Evolutionary conservation across 257 asterid species (phyloP).

Genomic region (Ilex aquifolium): DNA sequence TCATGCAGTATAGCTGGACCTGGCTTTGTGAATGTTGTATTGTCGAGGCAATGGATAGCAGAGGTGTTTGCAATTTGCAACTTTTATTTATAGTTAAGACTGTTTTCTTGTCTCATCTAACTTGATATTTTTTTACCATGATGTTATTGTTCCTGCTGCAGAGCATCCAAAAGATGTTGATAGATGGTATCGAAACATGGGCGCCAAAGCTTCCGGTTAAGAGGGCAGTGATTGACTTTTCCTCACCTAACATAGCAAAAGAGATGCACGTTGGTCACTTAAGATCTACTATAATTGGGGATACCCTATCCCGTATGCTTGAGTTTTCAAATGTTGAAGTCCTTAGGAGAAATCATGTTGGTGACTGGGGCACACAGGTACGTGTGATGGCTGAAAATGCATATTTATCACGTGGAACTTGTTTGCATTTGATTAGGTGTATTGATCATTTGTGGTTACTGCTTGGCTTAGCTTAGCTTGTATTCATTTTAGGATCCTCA

Average conservation of each 20-base stretch:
- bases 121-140: neutral
- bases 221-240: slow-evolving; percentile 83
- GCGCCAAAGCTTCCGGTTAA: slow-evolving; percentile 77
- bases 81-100: neutral
- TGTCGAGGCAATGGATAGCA: slow-evolving; percentile 81
- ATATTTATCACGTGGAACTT: neutral
- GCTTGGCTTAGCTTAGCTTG: neutral
- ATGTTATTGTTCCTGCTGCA: slow-evolving; percentile 28
- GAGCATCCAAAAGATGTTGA: slow-evolving; percentile 80
- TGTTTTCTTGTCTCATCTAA: neutral
- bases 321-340: slow-evolving; percentile 86
- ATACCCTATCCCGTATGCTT: slow-evolving; percentile 88
- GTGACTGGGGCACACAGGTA: slow-evolving; percentile 99
- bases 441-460: neutral
- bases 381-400: neutral
- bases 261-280: slow-evolving; percentile 99
- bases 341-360: slow-evolving; percentile 89
- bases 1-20: slow-evolving; percentile 75
- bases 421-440: neutral
- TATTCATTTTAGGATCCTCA: neutral
- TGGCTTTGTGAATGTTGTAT: slow-evolving; percentile 71
- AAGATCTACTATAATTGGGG: slow-evolving; percentile 92
- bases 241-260: slow-evolving; percentile 96
- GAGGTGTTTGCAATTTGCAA: slow-evolving; percentile 31
- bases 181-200: slow-evolving; percentile 77